phyloP scores from a whole-genome alignment of 371 early-diverging fungal species.

The Nosema granulosis region DNA sequence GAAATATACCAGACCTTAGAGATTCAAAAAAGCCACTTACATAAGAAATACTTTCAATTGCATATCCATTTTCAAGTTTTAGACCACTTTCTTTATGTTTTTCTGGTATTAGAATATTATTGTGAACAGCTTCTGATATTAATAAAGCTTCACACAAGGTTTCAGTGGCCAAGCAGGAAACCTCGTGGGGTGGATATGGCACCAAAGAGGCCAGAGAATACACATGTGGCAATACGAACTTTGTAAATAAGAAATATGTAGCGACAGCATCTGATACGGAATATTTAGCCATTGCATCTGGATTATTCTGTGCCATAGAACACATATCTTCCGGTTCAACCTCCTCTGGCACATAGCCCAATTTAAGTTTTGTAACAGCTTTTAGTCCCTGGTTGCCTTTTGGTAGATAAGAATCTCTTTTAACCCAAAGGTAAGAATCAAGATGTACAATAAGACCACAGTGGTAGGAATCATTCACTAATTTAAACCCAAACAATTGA shows the following conservation, averaged over 20 bases:
- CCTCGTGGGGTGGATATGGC: constrained; percentile 89
- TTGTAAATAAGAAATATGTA: constrained; percentile 95
- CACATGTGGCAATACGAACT: constrained; percentile 96
- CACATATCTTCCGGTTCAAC: constrained; percentile 97
- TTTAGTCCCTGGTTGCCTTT: constrained; percentile 90
- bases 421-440: constrained; percentile 98
- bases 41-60: constrained; percentile 88
- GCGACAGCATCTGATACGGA: constrained; percentile 99
- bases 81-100: constrained; percentile 79
- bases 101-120: constrained; percentile 78
- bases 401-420: constrained; percentile 94
- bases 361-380: constrained; percentile 87
- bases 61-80: constrained; percentile 79
- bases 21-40: constrained; percentile 98
- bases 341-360: constrained; percentile 95
- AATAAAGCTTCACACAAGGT: constrained; percentile 92
- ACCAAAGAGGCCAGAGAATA: constrained; percentile 97
- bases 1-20: constrained; percentile 89
- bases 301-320: constrained; percentile 80
- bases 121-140: constrained; percentile 85
- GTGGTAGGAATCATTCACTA: constrained; percentile 69
- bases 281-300: constrained; percentile 90
- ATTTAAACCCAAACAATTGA: constrained; percentile 78
- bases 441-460: constrained; percentile 78
- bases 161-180: constrained; percentile 89